These are phyloP conservation scores for Posidonia australis DNA, from an alignment of 106 monocot species.

Conservation along the genomic window DNA sequence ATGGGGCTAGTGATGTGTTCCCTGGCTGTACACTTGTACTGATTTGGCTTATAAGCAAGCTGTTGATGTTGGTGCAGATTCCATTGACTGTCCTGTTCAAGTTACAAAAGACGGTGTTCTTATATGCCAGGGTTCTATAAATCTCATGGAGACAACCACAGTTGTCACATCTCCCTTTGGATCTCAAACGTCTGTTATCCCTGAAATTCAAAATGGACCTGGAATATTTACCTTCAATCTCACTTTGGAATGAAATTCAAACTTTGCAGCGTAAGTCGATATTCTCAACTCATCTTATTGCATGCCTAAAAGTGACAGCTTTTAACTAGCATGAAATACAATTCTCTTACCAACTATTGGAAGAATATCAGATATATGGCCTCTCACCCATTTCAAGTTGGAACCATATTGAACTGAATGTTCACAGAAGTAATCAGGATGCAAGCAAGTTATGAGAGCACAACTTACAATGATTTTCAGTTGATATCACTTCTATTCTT, in stretches of 20 bases:
- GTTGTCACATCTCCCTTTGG: constrained; percentile 26
- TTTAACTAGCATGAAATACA: too few species aligned
- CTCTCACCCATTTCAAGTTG: too few species aligned
- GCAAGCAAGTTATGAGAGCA: too few species aligned
- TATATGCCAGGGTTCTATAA: constrained; percentile 66
- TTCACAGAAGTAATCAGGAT: too few species aligned
- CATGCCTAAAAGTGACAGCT: too few species aligned
- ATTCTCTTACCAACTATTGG: too few species aligned
- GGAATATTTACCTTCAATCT: constrained; percentile 84
- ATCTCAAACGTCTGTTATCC: constrained; percentile 21
- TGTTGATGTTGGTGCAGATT: constrained; percentile 61
- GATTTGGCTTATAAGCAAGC: constrained; percentile 81
- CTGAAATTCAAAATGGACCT: constrained; percentile 23
- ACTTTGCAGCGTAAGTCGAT: constrained; percentile 66
- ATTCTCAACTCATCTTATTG: too few species aligned
- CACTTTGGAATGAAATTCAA: constrained; percentile 73
- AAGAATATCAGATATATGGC: too few species aligned
- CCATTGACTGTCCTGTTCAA: constrained; percentile 87
- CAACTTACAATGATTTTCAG: too few species aligned
- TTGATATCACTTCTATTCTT: too few species aligned
- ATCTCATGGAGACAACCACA: constrained; percentile 54
- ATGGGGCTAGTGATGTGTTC: constrained; percentile 74
- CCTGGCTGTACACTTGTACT: constrained; percentile 82
- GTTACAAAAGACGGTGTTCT: constrained; percentile 58
- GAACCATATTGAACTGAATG: too few species aligned